Evolutionary conservation across 2,329 filamentous ascomycete genomes (phyloP), one percentile per base, ranked within the genome.

Genomic region (Dactylellina sp.): DNA sequence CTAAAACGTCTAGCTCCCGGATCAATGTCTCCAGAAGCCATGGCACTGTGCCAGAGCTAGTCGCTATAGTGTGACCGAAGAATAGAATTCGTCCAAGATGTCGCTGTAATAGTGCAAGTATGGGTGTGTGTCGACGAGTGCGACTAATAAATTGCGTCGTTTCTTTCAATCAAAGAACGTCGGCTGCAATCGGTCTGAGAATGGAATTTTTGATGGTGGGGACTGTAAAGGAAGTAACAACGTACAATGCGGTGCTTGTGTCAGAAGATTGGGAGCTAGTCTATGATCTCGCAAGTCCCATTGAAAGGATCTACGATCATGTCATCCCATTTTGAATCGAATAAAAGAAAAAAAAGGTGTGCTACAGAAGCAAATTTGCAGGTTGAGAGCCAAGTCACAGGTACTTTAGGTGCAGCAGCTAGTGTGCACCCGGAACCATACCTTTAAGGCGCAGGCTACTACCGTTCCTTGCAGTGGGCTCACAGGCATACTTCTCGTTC

Each of bases 201-300:
- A 59, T 63, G 66, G 28, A 63, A 52, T 20, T 16, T 18, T 46
- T 63, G 42, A 60, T 64, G 46, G 66, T 64, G 66, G 59, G 57
- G 35, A 44, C 52, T 25, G 42, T 59, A 71, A 71, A 64, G 57
- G 66, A 71, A 63, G 59, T 71, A 71, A 71, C 66, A 50, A 37
- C 52, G 66, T 64, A 71, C 66, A 62, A 71, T 71, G 66, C 66
- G 24, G 66, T 71, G 59, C 66, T 71, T 71, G 66, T 71, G 66
- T 71, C 57, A 71, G 44, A 62, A 71, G 59, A 37, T 46, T 18
- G 28, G 32, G 22, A 39, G 28, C 25, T 42, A 53, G 46, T 50
- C 32, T 42, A 20, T 24, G 24, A 47, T 39, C 11, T 59, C 40
- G n/a, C 59, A 71, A 40, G 52, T 39, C 47, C 65, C 59, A 42